These are phyloP conservation scores for Annulohypoxylon nitens DNA, from an alignment of 495 filamentous ascomycete species.

Conservation along the genomic window DNA sequence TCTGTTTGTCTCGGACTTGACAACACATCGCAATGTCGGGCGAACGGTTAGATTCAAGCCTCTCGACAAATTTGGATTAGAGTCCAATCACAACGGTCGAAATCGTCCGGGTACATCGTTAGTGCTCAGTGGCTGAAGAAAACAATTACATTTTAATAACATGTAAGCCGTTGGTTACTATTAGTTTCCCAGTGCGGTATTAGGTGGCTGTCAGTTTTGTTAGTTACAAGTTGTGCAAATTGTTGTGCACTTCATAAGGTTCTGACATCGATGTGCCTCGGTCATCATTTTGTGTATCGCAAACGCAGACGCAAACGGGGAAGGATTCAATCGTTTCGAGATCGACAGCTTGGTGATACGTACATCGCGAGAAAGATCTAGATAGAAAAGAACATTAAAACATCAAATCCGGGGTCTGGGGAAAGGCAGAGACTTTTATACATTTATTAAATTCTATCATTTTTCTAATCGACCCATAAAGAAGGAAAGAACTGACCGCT, in stretches of 20 bases:
- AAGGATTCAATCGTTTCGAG: not conserved
- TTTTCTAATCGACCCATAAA: slow-evolving; percentile 36
- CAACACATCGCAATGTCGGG: slow-evolving; percentile 8
- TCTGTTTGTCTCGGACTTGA: slow-evolving; percentile 3
- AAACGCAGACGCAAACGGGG: not conserved
- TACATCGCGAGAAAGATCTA: slow-evolving; percentile 7
- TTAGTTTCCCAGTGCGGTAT: too few species aligned
- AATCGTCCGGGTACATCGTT: not conserved
- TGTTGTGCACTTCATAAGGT: not conserved
- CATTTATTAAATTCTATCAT: slow-evolving; percentile 36
- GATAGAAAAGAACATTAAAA: not conserved
- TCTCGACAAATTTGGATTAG: not conserved
- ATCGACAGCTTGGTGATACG: not conserved
- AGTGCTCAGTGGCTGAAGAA: not conserved
- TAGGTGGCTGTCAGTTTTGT: not conserved
- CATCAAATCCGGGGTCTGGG: not conserved
- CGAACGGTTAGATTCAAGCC: not conserved
- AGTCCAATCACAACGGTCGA: not conserved
- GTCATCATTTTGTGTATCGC: not conserved
- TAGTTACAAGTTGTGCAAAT: not conserved
- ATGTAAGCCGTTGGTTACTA: slow-evolving; percentile 4
- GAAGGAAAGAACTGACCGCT: slow-evolving; percentile 35
- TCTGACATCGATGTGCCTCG: not conserved
- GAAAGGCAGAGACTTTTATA: slow-evolving; percentile 21
- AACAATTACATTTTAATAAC: slow-evolving; percentile 2